Evolutionary conservation across 441 rosid species (phyloP).

Genomic region (Heliophila coronopifolia): DNA sequence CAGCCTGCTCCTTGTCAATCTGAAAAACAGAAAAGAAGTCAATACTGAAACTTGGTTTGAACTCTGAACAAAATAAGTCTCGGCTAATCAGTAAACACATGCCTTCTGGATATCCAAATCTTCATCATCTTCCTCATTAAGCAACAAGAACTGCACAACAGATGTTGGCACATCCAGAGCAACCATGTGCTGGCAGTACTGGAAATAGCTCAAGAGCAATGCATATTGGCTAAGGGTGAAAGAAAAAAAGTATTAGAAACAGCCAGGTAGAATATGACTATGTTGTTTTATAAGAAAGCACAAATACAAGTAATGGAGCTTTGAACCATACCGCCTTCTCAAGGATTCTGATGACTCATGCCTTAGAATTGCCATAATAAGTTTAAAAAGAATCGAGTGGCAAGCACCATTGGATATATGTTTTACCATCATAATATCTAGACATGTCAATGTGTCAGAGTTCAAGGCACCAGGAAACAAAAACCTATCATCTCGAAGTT

Average conservation of each 20-base stretch:
- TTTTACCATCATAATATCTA: slow-evolving; percentile 75
- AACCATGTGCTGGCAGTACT: slow-evolving; percentile 88
- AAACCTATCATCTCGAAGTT: slow-evolving; percentile 85
- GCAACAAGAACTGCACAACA: slow-evolving; percentile 68
- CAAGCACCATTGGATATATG: slow-evolving; percentile 93
- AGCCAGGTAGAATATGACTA: neutral
- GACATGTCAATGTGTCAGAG: slow-evolving; percentile 73
- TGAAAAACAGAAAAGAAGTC: slow-evolving; percentile 32
- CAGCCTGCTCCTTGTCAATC: slow-evolving; percentile 89
- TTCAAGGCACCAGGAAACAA: slow-evolving; percentile 53
- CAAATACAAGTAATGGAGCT: slow-evolving; percentile 8
- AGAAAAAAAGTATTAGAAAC: slow-evolving; percentile 11
- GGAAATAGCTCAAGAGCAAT: slow-evolving; percentile 86
- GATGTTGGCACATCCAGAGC: slow-evolving; percentile 78
- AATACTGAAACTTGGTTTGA: slow-evolving; percentile 2
- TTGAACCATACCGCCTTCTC: slow-evolving; percentile 78
- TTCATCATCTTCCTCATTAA: slow-evolving; percentile 78
- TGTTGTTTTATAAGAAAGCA: slow-evolving; percentile 4
- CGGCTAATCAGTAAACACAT: slow-evolving; percentile 19
- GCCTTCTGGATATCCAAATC: slow-evolving; percentile 82
- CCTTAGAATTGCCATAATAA: slow-evolving; percentile 78
- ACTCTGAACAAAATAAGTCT: slow-evolving; percentile 4
- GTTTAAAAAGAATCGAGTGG: slow-evolving; percentile 77
- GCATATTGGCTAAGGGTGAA: slow-evolving; percentile 72
- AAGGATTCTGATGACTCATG: slow-evolving; percentile 91